These are phyloP conservation scores for Fusarium coffeatum DNA, from an alignment of 2,329 filamentous ascomycete species.

Conservation along the genomic window DNA sequence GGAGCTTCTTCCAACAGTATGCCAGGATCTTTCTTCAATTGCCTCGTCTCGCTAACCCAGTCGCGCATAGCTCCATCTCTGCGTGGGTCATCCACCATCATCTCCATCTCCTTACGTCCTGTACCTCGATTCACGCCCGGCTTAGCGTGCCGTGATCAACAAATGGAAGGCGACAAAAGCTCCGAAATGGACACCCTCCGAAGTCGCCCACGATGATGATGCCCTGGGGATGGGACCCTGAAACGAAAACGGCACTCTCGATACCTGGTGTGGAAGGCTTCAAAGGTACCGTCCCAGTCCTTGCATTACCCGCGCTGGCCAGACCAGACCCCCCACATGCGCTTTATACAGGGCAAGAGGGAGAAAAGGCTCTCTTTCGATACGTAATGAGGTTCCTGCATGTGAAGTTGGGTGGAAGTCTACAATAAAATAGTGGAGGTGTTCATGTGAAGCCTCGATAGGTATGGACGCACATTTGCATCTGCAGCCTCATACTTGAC, in stretches of 20 bases:
- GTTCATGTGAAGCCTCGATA: slow-evolving; percentile 29
- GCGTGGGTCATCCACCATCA: slow-evolving; percentile 20
- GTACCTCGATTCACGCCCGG: slow-evolving; percentile 9
- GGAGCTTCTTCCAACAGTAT: slow-evolving; percentile 9
- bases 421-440: slow-evolving; percentile 38
- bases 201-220: slow-evolving; percentile 27
- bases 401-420: background rate
- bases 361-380: slow-evolving; percentile 5
- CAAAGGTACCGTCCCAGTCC: slow-evolving; percentile 9
- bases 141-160: slow-evolving; percentile 36
- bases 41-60: background rate
- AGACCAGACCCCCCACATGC: slow-evolving; percentile 24
- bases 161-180: slow-evolving; percentile 8
- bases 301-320: background rate
- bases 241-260: background rate
- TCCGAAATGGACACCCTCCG: slow-evolving; percentile 30
- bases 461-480: slow-evolving; percentile 11
- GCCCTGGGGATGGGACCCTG: slow-evolving; percentile 7
- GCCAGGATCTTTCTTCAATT: background rate
- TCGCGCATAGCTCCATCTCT: slow-evolving; percentile 1
- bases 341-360: background rate
- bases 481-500: slow-evolving; percentile 12
- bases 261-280: background rate
- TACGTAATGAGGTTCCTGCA: slow-evolving; percentile 44
- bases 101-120: slow-evolving; percentile 8